A percentile compares a stretch with the other conserved stretches of the same genome.
phyloP scores from a whole-genome alignment of 306 rosid genomes.

The Carpinus viminea region DNA sequence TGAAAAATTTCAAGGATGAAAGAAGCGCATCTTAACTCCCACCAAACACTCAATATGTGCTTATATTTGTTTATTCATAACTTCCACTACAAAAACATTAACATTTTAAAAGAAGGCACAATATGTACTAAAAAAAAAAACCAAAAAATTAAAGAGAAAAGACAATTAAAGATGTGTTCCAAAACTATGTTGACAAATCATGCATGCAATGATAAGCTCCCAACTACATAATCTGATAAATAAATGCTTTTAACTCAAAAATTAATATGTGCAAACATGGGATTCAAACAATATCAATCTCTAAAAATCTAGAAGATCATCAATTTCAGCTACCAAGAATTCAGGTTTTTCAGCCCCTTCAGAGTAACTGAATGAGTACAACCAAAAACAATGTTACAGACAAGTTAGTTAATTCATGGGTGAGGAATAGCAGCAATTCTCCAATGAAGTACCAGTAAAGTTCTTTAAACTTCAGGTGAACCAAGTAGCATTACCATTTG shows the following conservation, averaged over 20 bases:
- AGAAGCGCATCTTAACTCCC: too few species aligned
- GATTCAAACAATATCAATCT: background rate
- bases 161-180: too few species aligned
- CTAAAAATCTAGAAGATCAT: background rate
- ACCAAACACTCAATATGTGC: too few species aligned
- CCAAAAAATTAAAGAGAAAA: too few species aligned
- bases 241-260: background rate
- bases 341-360: background rate
- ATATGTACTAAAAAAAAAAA: too few species aligned
- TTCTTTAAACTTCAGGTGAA: constrained; percentile 8
- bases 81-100: too few species aligned
- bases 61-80: too few species aligned
- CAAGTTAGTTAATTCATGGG: background rate
- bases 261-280: background rate
- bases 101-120: too few species aligned
- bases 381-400: background rate
- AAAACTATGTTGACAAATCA: background rate
- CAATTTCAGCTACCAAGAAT: background rate
- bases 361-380: background rate
- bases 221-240: background rate
- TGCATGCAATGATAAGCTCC: background rate
- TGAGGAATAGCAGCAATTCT: background rate
- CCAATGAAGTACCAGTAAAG: constrained; percentile 4
- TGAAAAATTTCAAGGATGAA: too few species aligned
- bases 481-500: constrained; percentile 1